Base-by-base conservation (phyloP, 345 rosid species). In the Lepidium didymum region DNA sequence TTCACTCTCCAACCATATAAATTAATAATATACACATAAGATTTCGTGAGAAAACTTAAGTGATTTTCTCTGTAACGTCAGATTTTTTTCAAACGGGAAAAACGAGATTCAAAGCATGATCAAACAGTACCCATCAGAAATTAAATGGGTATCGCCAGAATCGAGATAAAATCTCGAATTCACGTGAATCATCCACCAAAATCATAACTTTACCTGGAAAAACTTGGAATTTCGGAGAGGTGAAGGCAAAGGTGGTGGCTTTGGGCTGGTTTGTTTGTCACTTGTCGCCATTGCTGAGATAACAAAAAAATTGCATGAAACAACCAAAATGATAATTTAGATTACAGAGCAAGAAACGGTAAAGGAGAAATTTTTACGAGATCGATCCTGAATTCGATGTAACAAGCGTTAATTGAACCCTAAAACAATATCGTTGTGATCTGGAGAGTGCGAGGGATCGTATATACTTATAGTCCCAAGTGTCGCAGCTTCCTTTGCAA, bases 191-290 rank as follows among this genome's bases (percentile, higher is more conserved):
- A 27, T 36, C 7, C n/a, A 6, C 10, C 10, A 44, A 62, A 41
- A 58, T 3, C 19, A 50, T 2, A 37, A 35, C 3, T 27, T 56
- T 72, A 85, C 97, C 98, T 88, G 97, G 70, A 62, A 93, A 75
- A 93, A 90, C 56, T 90, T 93, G 75, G 97, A 93, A 74, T 77
- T 78, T 5, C 98, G 82, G 74, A 94, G 72, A 44, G 99, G 97
- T 53, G 99, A 91, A 19, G 99, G 99, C 62, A 78, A 62, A 49
- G 98, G 98, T 34, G 97, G 98, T 43, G 88, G 78, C 83, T 93
- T 93, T 46, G 87, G 73, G 47, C 83, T 71, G 8, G 81, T 56
- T 49, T 78, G 86, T 37, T 80, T 68, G 7, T 67, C 78, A 42
- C 75, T 73, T n/a, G 79, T 75, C 15, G 93, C 91, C 92, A 85